Evolutionary conservation across 257 asterid genomes (phyloP).

Genomic region (Anisodus acutangulus): DNA sequence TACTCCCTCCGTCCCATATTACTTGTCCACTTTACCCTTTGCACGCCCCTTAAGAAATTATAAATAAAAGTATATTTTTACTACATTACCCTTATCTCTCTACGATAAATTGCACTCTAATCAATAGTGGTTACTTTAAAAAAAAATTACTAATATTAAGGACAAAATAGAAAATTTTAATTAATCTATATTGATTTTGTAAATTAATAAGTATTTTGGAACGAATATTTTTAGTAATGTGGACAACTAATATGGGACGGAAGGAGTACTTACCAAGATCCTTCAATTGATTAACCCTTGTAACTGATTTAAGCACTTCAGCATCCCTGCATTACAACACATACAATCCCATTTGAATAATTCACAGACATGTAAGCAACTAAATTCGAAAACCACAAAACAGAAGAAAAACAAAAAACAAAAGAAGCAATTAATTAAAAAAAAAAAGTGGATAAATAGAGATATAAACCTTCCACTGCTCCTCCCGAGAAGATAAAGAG

Average conservation of each 20-base stretch:
- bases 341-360: conserved; percentile 4
- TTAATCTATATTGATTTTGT: no score
- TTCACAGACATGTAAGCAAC: neutral
- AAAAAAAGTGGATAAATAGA: neutral
- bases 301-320: conserved; percentile 73
- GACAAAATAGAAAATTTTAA: no score
- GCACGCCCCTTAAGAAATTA: no score
- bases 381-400: neutral
- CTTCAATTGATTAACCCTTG: conserved; percentile 90
- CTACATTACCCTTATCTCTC: no score
- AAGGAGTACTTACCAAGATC: conserved; percentile 65
- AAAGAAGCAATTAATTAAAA: neutral
- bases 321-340: conserved; percentile 66
- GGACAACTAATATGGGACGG: no score
- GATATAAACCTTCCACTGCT: conserved; percentile 81
- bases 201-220: no score
- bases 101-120: no score
- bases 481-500: conserved; percentile 94
- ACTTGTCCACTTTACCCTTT: no score
- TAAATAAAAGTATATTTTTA: no score
- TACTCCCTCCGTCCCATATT: neutral
- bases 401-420: neutral
- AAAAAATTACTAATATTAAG: no score
- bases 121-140: no score
- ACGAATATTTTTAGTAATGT: no score